Percentiles rank a stretch among this genome's conserved stretches.
Conservation (phyloP, 306 rosid genomes). For the Prinsepia uniflora region DNA sequence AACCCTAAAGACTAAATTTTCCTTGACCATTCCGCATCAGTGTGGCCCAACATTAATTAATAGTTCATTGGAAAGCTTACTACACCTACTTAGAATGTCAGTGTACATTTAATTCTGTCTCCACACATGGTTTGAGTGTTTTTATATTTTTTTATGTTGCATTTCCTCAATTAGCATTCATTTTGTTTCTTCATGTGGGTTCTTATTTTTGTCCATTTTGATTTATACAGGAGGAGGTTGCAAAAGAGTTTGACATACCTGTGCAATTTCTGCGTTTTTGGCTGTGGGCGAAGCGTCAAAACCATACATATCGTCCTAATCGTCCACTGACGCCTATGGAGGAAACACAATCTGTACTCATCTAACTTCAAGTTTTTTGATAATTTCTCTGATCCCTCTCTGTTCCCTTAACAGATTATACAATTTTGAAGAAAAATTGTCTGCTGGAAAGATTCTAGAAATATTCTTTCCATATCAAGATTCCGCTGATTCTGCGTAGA, state of each 20-base stretch:
- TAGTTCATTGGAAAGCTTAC: background rate
- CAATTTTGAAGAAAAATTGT: background rate
- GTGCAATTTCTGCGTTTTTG: conserved; percentile 82
- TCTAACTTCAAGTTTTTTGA: conserved; percentile 5
- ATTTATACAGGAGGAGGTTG: conserved; percentile 72
- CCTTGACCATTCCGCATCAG: too few species aligned
- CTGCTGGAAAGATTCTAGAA: background rate
- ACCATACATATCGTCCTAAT: conserved; percentile 80
- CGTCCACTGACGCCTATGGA: conserved; percentile 65
- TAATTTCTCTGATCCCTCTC: background rate
- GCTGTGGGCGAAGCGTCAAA: conserved; percentile 87
- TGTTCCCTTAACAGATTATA: background rate
- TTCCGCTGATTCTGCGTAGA: background rate
- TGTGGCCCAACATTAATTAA: background rate
- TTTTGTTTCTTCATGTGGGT: background rate
- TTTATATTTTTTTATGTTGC: background rate
- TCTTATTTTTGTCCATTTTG: conserved; percentile 7
- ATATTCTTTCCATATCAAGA: background rate
- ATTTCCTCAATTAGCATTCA: background rate
- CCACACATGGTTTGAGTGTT: background rate
- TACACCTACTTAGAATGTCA: background rate
- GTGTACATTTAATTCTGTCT: background rate
- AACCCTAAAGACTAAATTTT: too few species aligned
- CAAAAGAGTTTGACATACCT: conserved; percentile 78
- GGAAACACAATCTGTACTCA: conserved; percentile 68